Evolutionary conservation across 257 asterid genomes (phyloP), one percentile per base, ranked within the genome.

Genomic region (Apocynum venetum): DNA sequence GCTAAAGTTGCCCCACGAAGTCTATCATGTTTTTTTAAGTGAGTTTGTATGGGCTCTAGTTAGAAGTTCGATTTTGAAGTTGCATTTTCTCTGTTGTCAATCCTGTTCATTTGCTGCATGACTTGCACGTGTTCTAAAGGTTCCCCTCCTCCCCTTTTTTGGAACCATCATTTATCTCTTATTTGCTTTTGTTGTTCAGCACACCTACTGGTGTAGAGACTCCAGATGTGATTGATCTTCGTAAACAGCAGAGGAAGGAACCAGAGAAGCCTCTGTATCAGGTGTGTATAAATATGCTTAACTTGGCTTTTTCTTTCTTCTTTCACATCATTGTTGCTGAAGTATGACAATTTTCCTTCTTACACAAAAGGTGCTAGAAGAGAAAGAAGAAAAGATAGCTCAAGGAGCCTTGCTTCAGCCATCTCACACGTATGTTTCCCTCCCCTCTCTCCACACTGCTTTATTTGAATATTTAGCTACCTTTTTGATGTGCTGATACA

Each of bases 191-290:
- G 48, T 73, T 81, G 46, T 79, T 57, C 80, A 95, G 97, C 82
- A 95, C 99, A 63, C 98, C 98, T 77, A 95, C 99, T 74, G 99
- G 99, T 8, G 99, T 95, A 72, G 98, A 93, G 86, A 95, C 97
- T 78, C 99, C 98, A 31, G 98, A 95, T 87, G 97, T 93, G 76
- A 93, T 95, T 78, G 99, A 95, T 83, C 98, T 95, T 38, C 98
- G 99, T 12, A 95, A 95, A 85, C 99, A 95, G 86, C 99, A 95
- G 82, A 90, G 97, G 86, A 93, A 95, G 90, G 98, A 95, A 66
- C 98, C 99, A 56, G 98, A 95, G 76, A 90, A 93, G 87, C 94
- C 98, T 77, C 96, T 95, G 67, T 95, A 93, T 81, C 99, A 93
- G 83, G 98, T 95, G 71, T 78, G 64, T 73, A 11, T 70, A 56